Conservation (phyloP, 176 grass and related monocot genomes). For the Chrysopogon serrulatus region DNA sequence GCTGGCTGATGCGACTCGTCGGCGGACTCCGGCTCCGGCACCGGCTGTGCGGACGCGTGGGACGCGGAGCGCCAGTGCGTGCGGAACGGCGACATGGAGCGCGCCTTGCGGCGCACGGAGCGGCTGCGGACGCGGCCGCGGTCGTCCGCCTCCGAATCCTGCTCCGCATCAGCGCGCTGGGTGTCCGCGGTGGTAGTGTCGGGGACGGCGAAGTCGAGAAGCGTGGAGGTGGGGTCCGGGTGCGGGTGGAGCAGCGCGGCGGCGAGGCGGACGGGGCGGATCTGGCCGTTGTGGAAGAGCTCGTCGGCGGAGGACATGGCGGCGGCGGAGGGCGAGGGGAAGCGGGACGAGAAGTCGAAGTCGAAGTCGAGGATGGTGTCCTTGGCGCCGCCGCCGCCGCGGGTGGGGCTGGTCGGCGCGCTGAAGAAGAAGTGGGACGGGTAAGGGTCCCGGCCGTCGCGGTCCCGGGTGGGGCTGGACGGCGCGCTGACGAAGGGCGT, state of each 20-base stretch:
- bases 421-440: conserved; percentile 68
- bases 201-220: too few relatives aligned
- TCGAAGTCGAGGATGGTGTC: conserved; percentile 34
- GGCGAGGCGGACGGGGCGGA: conserved; percentile 54
- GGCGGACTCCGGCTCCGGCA: not conserved
- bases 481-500: conserved; percentile 66
- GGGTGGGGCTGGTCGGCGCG: conserved; percentile 85
- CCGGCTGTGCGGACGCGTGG: not conserved
- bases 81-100: conserved; percentile 77
- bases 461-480: conserved; percentile 48
- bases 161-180: not conserved
- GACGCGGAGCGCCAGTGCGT: conserved; percentile 22
- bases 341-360: conserved; percentile 59
- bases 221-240: not conserved
- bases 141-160: not conserved
- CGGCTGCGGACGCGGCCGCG: conserved; percentile 46
- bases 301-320: conserved; percentile 92
- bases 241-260: conserved; percentile 42
- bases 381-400: not conserved
- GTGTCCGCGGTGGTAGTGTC: not conserved
- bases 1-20: not conserved
- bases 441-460: not conserved
- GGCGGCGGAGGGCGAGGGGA: conserved; percentile 31
- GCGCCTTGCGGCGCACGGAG: conserved; percentile 48
- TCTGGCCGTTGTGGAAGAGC: conserved; percentile 93